Base-by-base conservation (phyloP, 371 early-diverging fungal genomes). In the Apophysomyces ossiformis region DNA sequence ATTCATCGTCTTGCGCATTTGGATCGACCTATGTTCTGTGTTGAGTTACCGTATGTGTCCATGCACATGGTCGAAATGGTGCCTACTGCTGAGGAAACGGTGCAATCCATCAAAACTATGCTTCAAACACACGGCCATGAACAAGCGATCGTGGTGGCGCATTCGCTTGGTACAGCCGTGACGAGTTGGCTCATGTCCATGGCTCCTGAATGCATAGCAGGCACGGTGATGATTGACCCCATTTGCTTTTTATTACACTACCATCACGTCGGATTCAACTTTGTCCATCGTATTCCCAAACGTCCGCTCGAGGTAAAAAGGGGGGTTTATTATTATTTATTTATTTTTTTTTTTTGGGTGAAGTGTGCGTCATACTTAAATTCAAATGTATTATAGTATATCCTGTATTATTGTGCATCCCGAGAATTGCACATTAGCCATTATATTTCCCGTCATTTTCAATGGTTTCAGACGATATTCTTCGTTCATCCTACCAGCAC, bases 31-130 rank as follows among this genome's bases (percentile, higher is more conserved):
- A 58, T 92, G 9, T 88, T 88, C 61, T 68, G 88, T 16, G 72
- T 90, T 4, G 92, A 92, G 65, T 65, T 92, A 8, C 92, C 92
- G 0, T 82, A 89, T 72, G 90, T 90, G 0, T 77, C 88, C 0
- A 89, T 87, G 86, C 79, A 80, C 9, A 72, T 92, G 58, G 78
- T 84, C 1, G 88, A 87, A 7, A 64, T 78, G 59, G 82, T 81
- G 1, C 89, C 90, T 12, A 77, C 78, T 1, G 85, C 87, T 1
- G 70, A 82, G 5, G 85, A 86, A 61, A 83, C 82, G 7, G 85
- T 87, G 5, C 37, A 67, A 9, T 89, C 83, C 39, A 72, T 92
- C 7, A 76, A 77, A 43, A 63, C 66, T 0, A 89, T 90, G 79
- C 62, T 92, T 2, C 60, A 72, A 12, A 45, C 41, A 0, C 86